Percentiles rank a stretch among this genome's conserved stretches.
phyloP scores from a whole-genome alignment of 1,284 basidiomycete genomes.

The Ustilago curta region DNA sequence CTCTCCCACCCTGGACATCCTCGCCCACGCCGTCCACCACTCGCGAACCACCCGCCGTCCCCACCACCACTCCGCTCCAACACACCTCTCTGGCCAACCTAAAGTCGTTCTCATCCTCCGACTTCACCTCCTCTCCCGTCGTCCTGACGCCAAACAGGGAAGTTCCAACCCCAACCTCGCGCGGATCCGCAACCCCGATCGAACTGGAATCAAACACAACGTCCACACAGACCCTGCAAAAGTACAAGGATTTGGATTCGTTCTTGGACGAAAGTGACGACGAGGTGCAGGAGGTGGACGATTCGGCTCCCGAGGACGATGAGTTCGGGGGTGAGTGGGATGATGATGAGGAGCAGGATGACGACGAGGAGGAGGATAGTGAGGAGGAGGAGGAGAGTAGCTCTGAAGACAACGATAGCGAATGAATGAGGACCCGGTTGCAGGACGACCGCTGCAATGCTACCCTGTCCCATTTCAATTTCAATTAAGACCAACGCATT shows the following conservation, averaged over 20 bases:
- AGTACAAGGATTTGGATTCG: slow-evolving; percentile 63
- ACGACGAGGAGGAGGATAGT: slow-evolving; percentile 26
- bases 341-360: slow-evolving; percentile 23
- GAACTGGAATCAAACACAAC: slow-evolving; percentile 29
- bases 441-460: not conserved
- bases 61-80: slow-evolving; percentile 19
- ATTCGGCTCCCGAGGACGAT: slow-evolving; percentile 57
- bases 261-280: slow-evolving; percentile 65
- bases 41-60: slow-evolving; percentile 31
- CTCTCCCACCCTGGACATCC: slow-evolving; percentile 41
- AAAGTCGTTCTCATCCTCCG: slow-evolving; percentile 44
- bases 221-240: slow-evolving; percentile 16
- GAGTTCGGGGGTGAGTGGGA: slow-evolving; percentile 39
- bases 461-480: not conserved
- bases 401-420: slow-evolving; percentile 17
- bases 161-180: slow-evolving; percentile 11
- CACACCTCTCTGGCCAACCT: slow-evolving; percentile 32
- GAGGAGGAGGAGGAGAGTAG: slow-evolving; percentile 19
- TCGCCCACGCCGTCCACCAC: slow-evolving; percentile 24
- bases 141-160: slow-evolving; percentile 23
- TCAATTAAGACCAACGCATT: too few relatives aligned
- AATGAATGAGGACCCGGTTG: not conserved
- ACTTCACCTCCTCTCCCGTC: slow-evolving; percentile 20
- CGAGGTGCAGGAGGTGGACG: slow-evolving; percentile 40
- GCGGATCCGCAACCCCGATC: slow-evolving; percentile 30